Percentiles rank a stretch among this genome's conserved stretches.
Evolutionary conservation across 2,329 filamentous ascomycete species (phyloP).

Genomic region (Trichoderma simmonsii): DNA sequence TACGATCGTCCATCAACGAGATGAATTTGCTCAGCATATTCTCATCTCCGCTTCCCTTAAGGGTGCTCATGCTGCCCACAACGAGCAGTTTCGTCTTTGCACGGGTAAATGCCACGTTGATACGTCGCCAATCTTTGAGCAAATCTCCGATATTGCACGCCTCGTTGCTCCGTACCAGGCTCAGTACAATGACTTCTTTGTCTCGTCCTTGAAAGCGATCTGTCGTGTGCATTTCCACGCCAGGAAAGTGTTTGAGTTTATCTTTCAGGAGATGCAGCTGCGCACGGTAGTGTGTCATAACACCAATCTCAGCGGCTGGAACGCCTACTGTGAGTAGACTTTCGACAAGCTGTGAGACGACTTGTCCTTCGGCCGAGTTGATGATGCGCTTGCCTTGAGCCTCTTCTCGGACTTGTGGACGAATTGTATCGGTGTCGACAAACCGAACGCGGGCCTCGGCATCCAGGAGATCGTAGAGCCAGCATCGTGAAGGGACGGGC

Average conservation of each 20-base stretch:
- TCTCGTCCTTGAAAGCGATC: conserved; percentile 96
- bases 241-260: conserved; percentile 56
- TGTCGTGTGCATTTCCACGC: conserved; percentile 92
- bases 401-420: conserved; percentile 63
- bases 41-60: conserved; percentile 68
- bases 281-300: conserved; percentile 95
- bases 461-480: conserved; percentile 69
- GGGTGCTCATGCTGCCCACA: conserved; percentile 74
- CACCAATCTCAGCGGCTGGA: conserved; percentile 72
- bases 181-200: conserved; percentile 87
- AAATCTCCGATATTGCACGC: conserved; percentile 82
- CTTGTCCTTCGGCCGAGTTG: conserved; percentile 76
- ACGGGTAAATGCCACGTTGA: conserved; percentile 93
- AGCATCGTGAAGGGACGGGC: conserved; percentile 57
- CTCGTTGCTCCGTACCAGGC: conserved; percentile 83
- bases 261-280: conserved; percentile 83
- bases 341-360: conserved; percentile 78
- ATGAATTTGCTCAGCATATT: conserved; percentile 78
- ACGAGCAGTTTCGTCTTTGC: conserved; percentile 91
- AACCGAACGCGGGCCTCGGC: conserved; percentile 76
- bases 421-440: conserved; percentile 80
- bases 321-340: conserved; percentile 74
- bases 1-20: conserved; percentile 67
- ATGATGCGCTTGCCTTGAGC: conserved; percentile 81
- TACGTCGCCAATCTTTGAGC: conserved; percentile 83